phyloP scores from a whole-genome alignment of 176 grass and related monocot genomes.

The Oropetium thomaeum region DNA sequence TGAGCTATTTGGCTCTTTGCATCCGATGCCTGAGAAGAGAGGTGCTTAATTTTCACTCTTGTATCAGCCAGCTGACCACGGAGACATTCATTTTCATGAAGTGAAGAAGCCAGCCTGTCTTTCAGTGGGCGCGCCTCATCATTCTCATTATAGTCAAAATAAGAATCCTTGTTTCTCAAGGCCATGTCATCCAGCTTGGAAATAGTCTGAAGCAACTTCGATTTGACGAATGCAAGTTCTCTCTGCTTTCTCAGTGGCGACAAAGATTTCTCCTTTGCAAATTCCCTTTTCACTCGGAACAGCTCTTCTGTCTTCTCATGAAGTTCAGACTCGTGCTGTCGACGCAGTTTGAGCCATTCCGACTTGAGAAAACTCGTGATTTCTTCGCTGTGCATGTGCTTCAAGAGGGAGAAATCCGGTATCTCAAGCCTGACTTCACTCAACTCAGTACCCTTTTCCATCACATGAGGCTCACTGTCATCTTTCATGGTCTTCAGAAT shows the following conservation, averaged over 20 bases:
- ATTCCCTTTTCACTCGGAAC: slow-evolving; percentile 79
- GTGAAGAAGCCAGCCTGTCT: slow-evolving; percentile 43
- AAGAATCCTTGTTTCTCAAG: slow-evolving; percentile 26
- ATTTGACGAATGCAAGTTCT: slow-evolving; percentile 55
- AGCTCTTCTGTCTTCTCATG: slow-evolving; percentile 79
- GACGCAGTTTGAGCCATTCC: slow-evolving; percentile 60
- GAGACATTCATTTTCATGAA: slow-evolving; percentile 55
- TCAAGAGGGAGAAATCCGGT: slow-evolving; percentile 62
- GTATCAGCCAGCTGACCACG: slow-evolving; percentile 48
- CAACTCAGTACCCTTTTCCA: slow-evolving; percentile 21
- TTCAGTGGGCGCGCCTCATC: slow-evolving; percentile 42
- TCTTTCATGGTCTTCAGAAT: slow-evolving; percentile 38
- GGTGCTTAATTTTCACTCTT: slow-evolving; percentile 33
- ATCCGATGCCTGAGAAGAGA: slow-evolving; percentile 37
- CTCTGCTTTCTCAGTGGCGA: slow-evolving; percentile 64
- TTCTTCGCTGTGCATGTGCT: slow-evolving; percentile 57
- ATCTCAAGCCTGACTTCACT: slow-evolving; percentile 37
- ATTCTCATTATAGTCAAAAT: slow-evolving; percentile 22
- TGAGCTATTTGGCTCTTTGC: slow-evolving; percentile 3
- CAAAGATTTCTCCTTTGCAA: slow-evolving; percentile 50
- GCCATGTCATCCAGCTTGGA: slow-evolving; percentile 60
- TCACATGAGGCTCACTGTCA: slow-evolving; percentile 25
- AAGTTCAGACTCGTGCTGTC: slow-evolving; percentile 55
- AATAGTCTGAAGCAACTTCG: slow-evolving; percentile 51
- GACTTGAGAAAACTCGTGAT: slow-evolving; percentile 46